Base-by-base conservation (phyloP, 352 stramenopile species). In the Phytophthora tentaculata region DNA sequence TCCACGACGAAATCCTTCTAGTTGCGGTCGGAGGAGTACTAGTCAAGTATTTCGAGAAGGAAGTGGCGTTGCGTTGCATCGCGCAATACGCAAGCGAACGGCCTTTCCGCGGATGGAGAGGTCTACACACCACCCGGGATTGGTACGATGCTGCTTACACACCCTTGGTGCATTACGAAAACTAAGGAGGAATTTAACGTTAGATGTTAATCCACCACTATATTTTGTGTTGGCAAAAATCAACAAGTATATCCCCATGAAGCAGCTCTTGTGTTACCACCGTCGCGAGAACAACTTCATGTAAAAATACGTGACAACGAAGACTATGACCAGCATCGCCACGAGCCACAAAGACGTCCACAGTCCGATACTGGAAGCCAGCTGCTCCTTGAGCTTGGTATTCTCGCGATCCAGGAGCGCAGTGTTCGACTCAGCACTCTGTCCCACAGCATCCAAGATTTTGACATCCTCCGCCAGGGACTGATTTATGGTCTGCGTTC, bases 111-210 rank as follows among this genome's bases (percentile, higher is more conserved):
- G 88, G 88, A 16, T 96, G 88, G 88, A 74, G 84, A 47, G 88
- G 86, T 0, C 74, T 96, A 1, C 86, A 92, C 61, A 96, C 86
- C 1, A 96, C 88, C 6, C 87, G 86, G 43, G 88, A 96, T 67
- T 96, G 87, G 85, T 96, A 96, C 60, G 88, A 96, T 67, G 80
- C 86, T 32, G 86, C 88, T 10, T 95, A 94, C 73, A 91, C 84
- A 16, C 87, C 87, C 14, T 76, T 95, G 29, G 81, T 90, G 19
- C 83, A 92, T 68, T 76, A 91, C 43, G 86, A 92, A 68, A 78
- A 69, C 26, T 89, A 81, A 60, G 28, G 16, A 29, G 37, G 56
- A 50, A 39, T 16, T 14, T 3, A 39, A 39, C 32, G 32, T 43
- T 43, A 23, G 43, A 17, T n/a, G 9, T 26, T 19, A n/a, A 13